phyloP scores from a whole-genome alignment of 2,329 filamentous ascomycete genomes.

The Capronia epimyces region DNA sequence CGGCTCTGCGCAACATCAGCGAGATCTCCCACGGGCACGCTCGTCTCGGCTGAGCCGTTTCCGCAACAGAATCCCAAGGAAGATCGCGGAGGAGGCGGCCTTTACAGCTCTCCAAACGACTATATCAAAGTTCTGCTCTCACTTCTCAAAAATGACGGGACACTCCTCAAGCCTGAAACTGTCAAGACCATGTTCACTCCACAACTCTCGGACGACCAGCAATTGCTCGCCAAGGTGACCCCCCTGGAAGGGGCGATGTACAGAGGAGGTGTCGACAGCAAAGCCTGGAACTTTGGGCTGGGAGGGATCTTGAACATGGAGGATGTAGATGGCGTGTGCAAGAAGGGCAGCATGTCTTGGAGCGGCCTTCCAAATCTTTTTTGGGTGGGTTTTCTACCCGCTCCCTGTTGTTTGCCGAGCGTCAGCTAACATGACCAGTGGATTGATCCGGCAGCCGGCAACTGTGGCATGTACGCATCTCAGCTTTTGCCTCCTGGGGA shows the following conservation, averaged over 20 bases:
- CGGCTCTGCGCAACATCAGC: conserved; percentile 35
- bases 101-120: conserved; percentile 34
- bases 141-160: conserved; percentile 32
- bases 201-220: conserved; percentile 12
- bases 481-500: conserved; percentile 29
- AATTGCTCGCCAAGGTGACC: conserved; percentile 2
- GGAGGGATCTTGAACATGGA: conserved; percentile 19
- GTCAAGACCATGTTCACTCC: conserved; percentile 25
- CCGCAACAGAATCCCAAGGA: conserved; percentile 36
- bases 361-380: conserved; percentile 29
- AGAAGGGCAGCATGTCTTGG: conserved; percentile 26
- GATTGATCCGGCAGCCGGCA: conserved; percentile 25
- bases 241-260: conserved; percentile 7
- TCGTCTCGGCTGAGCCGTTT: conserved; percentile 37
- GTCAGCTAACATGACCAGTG: conserved; percentile 17
- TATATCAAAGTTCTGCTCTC: conserved; percentile 34
- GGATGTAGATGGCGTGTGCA: conserved; percentile 17
- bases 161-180: conserved; percentile 30
- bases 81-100: conserved; percentile 45
- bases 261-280: conserved; percentile 8
- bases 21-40: conserved; percentile 37
- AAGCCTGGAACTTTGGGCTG: conserved; percentile 19
- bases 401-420: neutral
- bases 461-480: conserved; percentile 25
- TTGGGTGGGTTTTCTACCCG: conserved; percentile 15